These are phyloP conservation scores for Curvularia lunata DNA, from an alignment of 2,329 filamentous ascomycete species.

Conservation along the genomic window DNA sequence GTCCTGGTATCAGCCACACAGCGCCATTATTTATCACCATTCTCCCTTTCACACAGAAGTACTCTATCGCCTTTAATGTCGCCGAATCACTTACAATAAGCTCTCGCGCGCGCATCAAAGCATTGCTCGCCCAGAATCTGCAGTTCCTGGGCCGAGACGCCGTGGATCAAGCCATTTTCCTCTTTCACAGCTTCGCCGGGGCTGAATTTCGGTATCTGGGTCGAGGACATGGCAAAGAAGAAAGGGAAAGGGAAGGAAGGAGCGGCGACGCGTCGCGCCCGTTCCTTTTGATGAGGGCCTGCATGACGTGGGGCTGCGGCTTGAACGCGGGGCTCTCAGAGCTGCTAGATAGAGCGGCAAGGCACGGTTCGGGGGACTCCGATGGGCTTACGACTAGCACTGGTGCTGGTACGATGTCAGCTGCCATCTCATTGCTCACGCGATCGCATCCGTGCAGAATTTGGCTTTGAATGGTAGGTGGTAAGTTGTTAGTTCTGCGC, in stretches of 20 bases:
- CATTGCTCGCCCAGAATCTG: conserved; percentile 66
- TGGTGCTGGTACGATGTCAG: neutral
- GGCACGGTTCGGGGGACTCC: conserved; percentile 26
- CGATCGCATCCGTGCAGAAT: neutral
- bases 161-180: conserved; percentile 54
- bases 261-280: conserved; percentile 22
- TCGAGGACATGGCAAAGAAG: conserved; percentile 40
- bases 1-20: neutral
- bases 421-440: neutral
- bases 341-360: conserved; percentile 18
- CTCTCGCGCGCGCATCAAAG: conserved; percentile 73
- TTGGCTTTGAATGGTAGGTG: neutral
- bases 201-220: conserved; percentile 36
- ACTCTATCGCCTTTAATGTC: neutral
- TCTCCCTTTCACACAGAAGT: neutral
- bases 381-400: conserved; percentile 4
- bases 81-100: conserved; percentile 70
- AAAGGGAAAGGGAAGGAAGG: conserved; percentile 27
- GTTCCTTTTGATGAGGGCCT: conserved; percentile 17
- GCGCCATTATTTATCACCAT: too few species aligned
- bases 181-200: conserved; percentile 38
- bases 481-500: neutral
- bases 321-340: conserved; percentile 14
- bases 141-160: conserved; percentile 69
- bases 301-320: conserved; percentile 21